These are phyloP conservation scores for Beauveria bassiana DNA, from an alignment of 2,329 filamentous ascomycete species.

Conservation along the genomic window DNA sequence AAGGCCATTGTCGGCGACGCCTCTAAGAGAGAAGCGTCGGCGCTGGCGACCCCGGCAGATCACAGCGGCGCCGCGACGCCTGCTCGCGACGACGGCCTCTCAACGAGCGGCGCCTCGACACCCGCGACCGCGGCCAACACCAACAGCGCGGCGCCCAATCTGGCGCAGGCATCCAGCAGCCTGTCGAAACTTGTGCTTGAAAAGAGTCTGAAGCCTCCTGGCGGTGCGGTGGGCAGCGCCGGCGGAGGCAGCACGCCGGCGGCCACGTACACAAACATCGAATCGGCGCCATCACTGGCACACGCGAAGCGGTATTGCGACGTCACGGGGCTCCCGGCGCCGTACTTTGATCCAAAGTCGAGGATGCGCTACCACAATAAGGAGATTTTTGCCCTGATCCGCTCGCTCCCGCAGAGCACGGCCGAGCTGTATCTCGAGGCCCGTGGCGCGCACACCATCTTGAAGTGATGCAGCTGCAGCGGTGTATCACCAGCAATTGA, in stretches of 20 bases:
- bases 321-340: slow-evolving; percentile 83
- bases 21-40: slow-evolving; percentile 80
- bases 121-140: slow-evolving; percentile 52
- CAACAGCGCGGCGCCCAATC: slow-evolving; percentile 56
- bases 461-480: slow-evolving; percentile 57
- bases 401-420: slow-evolving; percentile 70
- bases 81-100: slow-evolving; percentile 42
- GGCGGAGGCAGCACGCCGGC: slow-evolving; percentile 45
- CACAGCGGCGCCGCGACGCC: slow-evolving; percentile 67
- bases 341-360: slow-evolving; percentile 93
- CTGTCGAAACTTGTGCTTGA: slow-evolving; percentile 83
- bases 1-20: slow-evolving; percentile 92
- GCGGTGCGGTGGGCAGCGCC: slow-evolving; percentile 11
- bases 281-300: slow-evolving; percentile 81
- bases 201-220: slow-evolving; percentile 53
- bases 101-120: slow-evolving; percentile 50
- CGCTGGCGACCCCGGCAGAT: slow-evolving; percentile 71
- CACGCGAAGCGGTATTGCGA: slow-evolving; percentile 91
- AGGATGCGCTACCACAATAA: slow-evolving; percentile 85
- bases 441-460: slow-evolving; percentile 82
- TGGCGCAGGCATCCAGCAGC: slow-evolving; percentile 82
- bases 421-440: slow-evolving; percentile 86
- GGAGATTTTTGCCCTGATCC: slow-evolving; percentile 81
- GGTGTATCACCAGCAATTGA: neutral
- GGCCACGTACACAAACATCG: slow-evolving; percentile 93